phyloP scores from a whole-genome alignment of 2,329 filamentous ascomycete species.

The Seiridium unicorne region DNA sequence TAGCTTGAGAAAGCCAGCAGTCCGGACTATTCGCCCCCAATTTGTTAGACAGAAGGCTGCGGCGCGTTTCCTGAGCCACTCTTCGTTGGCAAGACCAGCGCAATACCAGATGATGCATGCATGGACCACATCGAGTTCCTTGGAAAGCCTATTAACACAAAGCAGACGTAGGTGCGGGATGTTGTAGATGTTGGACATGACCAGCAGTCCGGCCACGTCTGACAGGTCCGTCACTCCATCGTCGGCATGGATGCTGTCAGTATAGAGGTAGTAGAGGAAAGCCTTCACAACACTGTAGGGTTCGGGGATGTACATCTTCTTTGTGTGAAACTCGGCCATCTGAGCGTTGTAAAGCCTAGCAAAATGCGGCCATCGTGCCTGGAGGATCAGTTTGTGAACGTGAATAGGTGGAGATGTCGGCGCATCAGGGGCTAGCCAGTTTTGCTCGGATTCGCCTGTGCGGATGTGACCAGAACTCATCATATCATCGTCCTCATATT shows the following conservation, averaged over 20 bases:
- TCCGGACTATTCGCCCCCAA: conserved; percentile 92
- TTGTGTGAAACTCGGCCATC: conserved; percentile 97
- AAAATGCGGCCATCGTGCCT: conserved; percentile 96
- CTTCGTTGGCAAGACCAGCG: conserved; percentile 83
- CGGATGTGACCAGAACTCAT: conserved; percentile 50
- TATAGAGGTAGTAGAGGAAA: conserved; percentile 95
- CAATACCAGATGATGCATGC: conserved; percentile 97
- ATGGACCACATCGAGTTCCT: conserved; percentile 91
- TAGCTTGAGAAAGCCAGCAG: conserved; percentile 78
- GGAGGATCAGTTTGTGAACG: conserved; percentile 91
- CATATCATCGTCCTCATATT: conserved; percentile 66
- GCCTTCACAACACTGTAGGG: conserved; percentile 92
- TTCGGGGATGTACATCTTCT: conserved; percentile 96
- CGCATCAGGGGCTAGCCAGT: conserved; percentile 60
- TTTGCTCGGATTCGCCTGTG: conserved; percentile 43
- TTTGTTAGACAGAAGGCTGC: conserved; percentile 87
- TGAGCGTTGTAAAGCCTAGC: conserved; percentile 86
- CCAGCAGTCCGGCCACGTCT: conserved; percentile 89
- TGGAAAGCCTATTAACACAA: conserved; percentile 85
- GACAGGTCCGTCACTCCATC: conserved; percentile 75
- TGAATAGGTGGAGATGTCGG: conserved; percentile 82
- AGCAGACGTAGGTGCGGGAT: conserved; percentile 89
- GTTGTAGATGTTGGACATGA: conserved; percentile 98
- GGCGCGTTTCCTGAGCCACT: conserved; percentile 88
- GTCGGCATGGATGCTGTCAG: conserved; percentile 78